Base-by-base conservation (phyloP, 305 asterid genomes). In the Fraxinus dipetala region DNA sequence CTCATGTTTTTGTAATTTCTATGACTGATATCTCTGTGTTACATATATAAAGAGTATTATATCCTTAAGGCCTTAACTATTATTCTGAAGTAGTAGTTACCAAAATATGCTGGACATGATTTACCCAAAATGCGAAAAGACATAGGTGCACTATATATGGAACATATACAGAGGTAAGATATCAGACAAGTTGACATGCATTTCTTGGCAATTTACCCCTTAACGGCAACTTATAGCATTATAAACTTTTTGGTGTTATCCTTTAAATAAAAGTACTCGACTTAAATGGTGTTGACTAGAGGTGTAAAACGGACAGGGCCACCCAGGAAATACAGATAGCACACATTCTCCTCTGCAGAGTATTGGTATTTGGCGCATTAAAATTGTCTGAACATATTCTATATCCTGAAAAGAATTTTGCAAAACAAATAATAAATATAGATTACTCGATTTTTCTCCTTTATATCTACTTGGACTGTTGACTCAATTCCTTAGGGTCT, bases 31-130 rank as follows among this genome's bases (percentile, higher is more conserved):
- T 80, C 28, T 7, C 78, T 40, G 5, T 69, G 76, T 76, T 35
- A 20, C 74, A 30, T 79, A 54, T 81, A 78, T 72, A 70, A 80
- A 69, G 69, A 70, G 65, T 51, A 79, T 56, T 54, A 74, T 22
- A 59, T 43, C 74, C 48, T 9, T 31, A 30, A 24, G 79, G 80
- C 31, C 78, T 65, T 80, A 56, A 75, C 77, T 70, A 31, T 11
- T 76, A 51, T 76, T 22, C 22, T 79, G 10, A 36, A 38, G 51
- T 36, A 34, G 26, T 78, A 40, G 48, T 22, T 36, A 4, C 63
- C 43, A 38, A 30, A 70, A 0, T 78, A 78, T 1, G 78, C 45
- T 13, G 35, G 11, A 63, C 26, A 54, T 59, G 31, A n/a, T 73
- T 74, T 24, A 31, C 7, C 59, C 11, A 16, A 38, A 65, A 45